These are phyloP conservation scores for Heterobasidion annosum DNA, from an alignment of 1,284 basidiomycete genomes.

Conservation along the genomic window DNA sequence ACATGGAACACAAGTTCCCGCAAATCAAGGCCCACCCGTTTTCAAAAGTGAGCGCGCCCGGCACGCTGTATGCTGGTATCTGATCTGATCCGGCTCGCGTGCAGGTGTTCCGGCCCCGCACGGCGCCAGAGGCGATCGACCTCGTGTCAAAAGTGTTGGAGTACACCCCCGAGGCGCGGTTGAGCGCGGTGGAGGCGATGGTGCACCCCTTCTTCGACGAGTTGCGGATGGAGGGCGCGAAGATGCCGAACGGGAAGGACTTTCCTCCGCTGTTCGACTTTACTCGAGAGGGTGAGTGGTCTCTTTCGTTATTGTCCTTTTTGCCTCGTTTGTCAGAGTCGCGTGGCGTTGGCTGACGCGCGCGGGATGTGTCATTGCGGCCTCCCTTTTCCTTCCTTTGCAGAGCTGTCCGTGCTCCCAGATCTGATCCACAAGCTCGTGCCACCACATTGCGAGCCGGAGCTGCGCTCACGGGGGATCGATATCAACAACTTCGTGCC, in stretches of 20 bases:
- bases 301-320: not conserved
- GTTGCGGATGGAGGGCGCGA: constrained; percentile 79
- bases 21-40: constrained; percentile 98
- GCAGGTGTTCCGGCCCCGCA: constrained; percentile 97
- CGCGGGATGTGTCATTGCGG: not conserved
- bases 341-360: not conserved
- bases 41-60: constrained; percentile 57
- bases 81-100: not conserved
- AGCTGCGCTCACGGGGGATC: constrained; percentile 81
- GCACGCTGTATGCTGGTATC: too few relatives aligned
- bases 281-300: constrained; percentile 80
- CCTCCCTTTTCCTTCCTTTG: not conserved
- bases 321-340: not conserved
- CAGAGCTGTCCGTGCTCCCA: constrained; percentile 93
- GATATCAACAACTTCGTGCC: constrained; percentile 88
- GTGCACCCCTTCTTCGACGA: constrained; percentile 98
- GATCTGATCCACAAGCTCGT: constrained; percentile 90
- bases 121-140: constrained; percentile 92
- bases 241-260: constrained; percentile 95
- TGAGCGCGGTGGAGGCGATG: constrained; percentile 92
- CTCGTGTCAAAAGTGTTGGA: constrained; percentile 92
- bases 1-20: constrained; percentile 99
- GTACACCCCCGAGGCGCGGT: constrained; percentile 90
- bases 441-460: constrained; percentile 82
- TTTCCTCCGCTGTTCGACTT: constrained; percentile 95